A percentile compares a stretch with the other conserved stretches of the same genome.
These are phyloP conservation scores for Plantago elongata DNA, from an alignment of 257 asterid genomes.

Conservation along the genomic window DNA sequence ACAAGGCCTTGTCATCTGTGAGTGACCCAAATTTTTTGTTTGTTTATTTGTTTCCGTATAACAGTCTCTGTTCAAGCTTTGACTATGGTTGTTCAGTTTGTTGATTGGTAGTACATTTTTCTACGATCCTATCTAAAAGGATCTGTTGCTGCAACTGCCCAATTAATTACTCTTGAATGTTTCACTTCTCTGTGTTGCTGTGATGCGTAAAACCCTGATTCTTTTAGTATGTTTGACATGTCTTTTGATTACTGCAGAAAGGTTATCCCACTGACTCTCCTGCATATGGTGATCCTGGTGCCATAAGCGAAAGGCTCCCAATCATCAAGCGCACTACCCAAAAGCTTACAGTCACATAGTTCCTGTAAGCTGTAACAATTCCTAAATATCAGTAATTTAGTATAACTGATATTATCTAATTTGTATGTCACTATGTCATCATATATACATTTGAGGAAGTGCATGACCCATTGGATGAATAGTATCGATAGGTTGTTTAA, in stretches of 20 bases:
- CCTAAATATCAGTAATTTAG: neutral
- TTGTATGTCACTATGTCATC: too few relatives aligned
- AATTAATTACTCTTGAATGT: neutral
- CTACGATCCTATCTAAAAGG: neutral
- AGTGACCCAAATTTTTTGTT: neutral
- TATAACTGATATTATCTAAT: neutral
- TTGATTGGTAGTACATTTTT: neutral
- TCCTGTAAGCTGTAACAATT: constrained; percentile 5
- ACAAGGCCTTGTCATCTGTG: constrained; percentile 29
- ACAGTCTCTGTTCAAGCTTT: neutral
- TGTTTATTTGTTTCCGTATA: neutral
- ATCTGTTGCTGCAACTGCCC: neutral
- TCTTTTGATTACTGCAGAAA: constrained; percentile 17
- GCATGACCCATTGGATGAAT: too few relatives aligned
- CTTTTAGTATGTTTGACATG: neutral
- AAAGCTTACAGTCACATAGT: constrained; percentile 48
- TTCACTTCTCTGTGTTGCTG: neutral
- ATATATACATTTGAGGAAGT: too few relatives aligned
- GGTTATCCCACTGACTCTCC: constrained; percentile 86
- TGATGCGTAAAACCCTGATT: constrained; percentile 29
- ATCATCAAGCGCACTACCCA: constrained; percentile 64
- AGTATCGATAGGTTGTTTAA: too few relatives aligned
- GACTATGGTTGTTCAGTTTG: neutral
- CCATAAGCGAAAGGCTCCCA: constrained; percentile 76
- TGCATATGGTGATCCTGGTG: constrained; percentile 84